Conservation (phyloP, 2,329 filamentous ascomycete species). For the Paraphoma chrysanthemicola region DNA sequence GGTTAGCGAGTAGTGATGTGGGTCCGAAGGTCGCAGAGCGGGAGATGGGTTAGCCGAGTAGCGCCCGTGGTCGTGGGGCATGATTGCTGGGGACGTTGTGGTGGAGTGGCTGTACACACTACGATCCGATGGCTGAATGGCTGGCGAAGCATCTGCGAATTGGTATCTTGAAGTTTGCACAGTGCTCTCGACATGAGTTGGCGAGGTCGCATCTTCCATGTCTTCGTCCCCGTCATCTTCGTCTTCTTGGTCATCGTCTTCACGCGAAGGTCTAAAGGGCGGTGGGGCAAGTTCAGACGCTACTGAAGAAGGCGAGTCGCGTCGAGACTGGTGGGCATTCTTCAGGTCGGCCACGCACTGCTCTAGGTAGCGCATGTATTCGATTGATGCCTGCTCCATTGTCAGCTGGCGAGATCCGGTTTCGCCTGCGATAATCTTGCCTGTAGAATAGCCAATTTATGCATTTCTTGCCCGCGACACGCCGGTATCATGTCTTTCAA, state of each 20-base stretch:
- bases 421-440: slow-evolving; percentile 53
- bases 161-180: slow-evolving; percentile 25
- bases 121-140: slow-evolving; percentile 47
- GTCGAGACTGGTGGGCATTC: slow-evolving; percentile 38
- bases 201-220: slow-evolving; percentile 47
- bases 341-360: slow-evolving; percentile 85
- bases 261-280: slow-evolving; percentile 15
- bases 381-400: slow-evolving; percentile 80
- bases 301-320: slow-evolving; percentile 31
- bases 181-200: slow-evolving; percentile 25
- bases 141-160: slow-evolving; percentile 41
- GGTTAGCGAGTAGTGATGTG: slow-evolving; percentile 55
- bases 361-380: slow-evolving; percentile 93
- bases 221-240: slow-evolving; percentile 59
- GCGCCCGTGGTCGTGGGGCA: slow-evolving; percentile 52
- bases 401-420: not conserved
- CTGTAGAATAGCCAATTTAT: slow-evolving; percentile 94
- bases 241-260: slow-evolving; percentile 53
- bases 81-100: slow-evolving; percentile 49
- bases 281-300: slow-evolving; percentile 34
- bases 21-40: slow-evolving; percentile 50
- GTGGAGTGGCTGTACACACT: slow-evolving; percentile 42
- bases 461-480: slow-evolving; percentile 93
- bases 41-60: slow-evolving; percentile 54
- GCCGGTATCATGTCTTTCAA: slow-evolving; percentile 96